Evolutionary conservation across 768 basidiomycete genomes (phyloP), one percentile per base, ranked within the genome.

Genomic region (Termitomyces sp.): DNA sequence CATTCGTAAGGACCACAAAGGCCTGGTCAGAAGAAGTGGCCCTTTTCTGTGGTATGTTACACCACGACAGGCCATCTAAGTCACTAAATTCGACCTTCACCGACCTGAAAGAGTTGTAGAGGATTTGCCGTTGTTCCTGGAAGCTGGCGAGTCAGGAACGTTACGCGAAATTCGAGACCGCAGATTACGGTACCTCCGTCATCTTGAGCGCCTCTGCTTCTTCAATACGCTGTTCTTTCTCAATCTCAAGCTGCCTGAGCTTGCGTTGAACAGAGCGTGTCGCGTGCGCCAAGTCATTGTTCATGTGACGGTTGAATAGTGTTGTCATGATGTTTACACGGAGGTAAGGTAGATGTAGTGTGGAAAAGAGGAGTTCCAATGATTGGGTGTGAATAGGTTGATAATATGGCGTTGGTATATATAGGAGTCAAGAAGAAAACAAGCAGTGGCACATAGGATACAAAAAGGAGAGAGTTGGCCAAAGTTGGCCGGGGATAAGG

Each of bases 31-130:
- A 44, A n/a, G 44, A 40, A 32, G 48, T 38, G 3, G 55, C 32
- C 22, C 47, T 38, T 38, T 39, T 23, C 38, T 48, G 50, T 22
- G 27, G 53, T 29, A n/a, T 48, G 20, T 42, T 15, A 12, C 15
- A 20, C 83, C 82, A 82, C 35, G 76, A 73, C 33, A 82, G 66
- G 0, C 84, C 84, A 52, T 85, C 84, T 15, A 85, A 73, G 64
- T 85, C 84, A 52, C 74, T 72, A 61, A 84, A 85, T 58, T 85
- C 83, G 7, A 78, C 77, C 57, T 85, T 85, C 32, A 85, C 83
- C 5, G 73, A 73, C 20, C 64, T 70, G 60, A 85, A 85, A 1
- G 82, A 76, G 48, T 63, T 64, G 29, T 72, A 57, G 12, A 79
- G 67, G 1, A 63, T 65, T 47, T 71, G 66, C 0, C 68, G 69